Conservation (phyloP, 164 flowering plant genomes). For the Vitis labrusca region DNA sequence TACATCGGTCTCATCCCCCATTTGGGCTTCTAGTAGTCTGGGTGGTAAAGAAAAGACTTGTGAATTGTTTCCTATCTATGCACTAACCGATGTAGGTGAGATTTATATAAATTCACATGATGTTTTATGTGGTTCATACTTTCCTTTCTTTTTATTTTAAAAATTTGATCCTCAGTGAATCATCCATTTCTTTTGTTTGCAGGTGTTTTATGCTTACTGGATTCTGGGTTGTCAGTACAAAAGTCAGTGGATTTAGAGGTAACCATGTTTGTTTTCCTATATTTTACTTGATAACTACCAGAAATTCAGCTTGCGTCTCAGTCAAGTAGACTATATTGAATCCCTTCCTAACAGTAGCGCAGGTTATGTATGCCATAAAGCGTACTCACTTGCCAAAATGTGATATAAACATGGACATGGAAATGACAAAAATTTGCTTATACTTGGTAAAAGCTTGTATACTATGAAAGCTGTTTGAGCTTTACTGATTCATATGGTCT, state of each 20-base stretch:
- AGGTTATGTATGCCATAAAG: too few relatives aligned
- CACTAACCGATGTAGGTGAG: slow-evolving; percentile 65
- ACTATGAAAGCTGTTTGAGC: not conserved
- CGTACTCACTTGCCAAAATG: not conserved
- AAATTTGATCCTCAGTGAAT: too few relatives aligned
- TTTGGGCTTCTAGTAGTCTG: slow-evolving; percentile 15
- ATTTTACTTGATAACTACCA: too few relatives aligned
- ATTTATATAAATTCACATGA: not conserved
- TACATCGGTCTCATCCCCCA: slow-evolving; percentile 42
- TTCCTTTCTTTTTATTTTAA: too few relatives aligned
- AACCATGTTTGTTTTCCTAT: slow-evolving; percentile 2
- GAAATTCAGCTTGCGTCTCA: too few relatives aligned
- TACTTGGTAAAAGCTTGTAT: not conserved
- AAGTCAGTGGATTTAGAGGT: slow-evolving; percentile 69
- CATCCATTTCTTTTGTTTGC: slow-evolving; percentile 8
- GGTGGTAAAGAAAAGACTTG: slow-evolving; percentile 17
- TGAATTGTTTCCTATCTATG: slow-evolving; percentile 42
- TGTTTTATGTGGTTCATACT: not conserved
- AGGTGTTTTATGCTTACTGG: slow-evolving; percentile 61
- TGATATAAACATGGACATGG: not conserved
- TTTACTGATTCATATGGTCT: not conserved
- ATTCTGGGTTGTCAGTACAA: slow-evolving; percentile 43
- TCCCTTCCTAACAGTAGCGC: too few relatives aligned
- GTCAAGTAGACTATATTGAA: too few relatives aligned
- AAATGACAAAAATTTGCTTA: not conserved